Base-by-base conservation (phyloP, 805 yeast genomes). In the Debaryomyces hansenii region DNA sequence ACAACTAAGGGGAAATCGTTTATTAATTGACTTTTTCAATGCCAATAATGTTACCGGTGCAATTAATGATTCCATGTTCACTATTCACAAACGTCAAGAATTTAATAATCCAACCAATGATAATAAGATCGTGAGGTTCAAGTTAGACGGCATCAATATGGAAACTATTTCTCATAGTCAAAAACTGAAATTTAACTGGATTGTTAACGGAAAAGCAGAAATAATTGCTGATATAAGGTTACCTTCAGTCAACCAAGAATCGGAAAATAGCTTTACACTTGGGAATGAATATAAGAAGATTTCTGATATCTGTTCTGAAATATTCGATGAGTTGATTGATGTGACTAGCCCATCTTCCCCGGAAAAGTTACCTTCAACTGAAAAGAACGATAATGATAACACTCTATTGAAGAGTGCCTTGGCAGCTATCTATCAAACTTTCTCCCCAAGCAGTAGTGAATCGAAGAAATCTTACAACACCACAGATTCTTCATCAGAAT, bases 31-130 rank as follows among this genome's bases (percentile, higher is more conserved):
- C 61, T 74, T 87, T 44, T 77, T 87, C 65, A 83, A 82, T 59
- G 88, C 90, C 11, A 75, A 75, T 46, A 82, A 84, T 41, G 82
- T 85, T 28, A 82, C 87, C 12, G 95, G 95, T 0, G 80, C 91
- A 0, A 72, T 87, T 11, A 85, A 86, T 57, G 85, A 85, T 44
- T 81, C 94, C 1, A 70, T 87, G 63, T 86, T 87, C 65, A 85
- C 90, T 0, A 75, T 87, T 18, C 94, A 87, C 55, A 85, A 85
- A 58, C 79, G 87, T 54, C 92, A 86, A 58, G 76, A 78, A 45
- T 64, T 75, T 49, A 64, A 61, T 27, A 66, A 56, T 1, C 52
- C 66, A 42, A 69, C 60, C 33, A 52, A 49, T 29, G 61, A 56
- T 16, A 54, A 57, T 42, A 57, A 60, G 36, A 55, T 62, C 4